Conservation (phyloP, 768 basidiomycete species). For the Naganishia vaughanmartiniae region DNA sequence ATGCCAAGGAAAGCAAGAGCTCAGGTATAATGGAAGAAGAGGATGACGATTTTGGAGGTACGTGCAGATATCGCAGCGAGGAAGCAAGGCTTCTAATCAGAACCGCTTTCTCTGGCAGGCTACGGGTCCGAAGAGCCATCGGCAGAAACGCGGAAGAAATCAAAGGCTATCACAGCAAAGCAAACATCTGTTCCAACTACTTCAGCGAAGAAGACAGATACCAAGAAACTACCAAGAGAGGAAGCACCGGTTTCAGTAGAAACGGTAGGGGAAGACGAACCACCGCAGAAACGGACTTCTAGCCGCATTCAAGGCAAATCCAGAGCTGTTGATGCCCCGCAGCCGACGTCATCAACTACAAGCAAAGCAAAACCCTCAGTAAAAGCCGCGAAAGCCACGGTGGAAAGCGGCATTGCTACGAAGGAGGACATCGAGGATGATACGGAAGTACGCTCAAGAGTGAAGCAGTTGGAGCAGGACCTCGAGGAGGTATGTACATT, state of each 20-base stretch:
- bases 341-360: too few species aligned
- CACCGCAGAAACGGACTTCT: conserved; percentile 4
- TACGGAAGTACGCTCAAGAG: not conserved
- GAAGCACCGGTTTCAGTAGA: not conserved
- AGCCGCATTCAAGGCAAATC: conserved; percentile 9
- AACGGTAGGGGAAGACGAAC: not conserved
- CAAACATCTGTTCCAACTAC: not conserved
- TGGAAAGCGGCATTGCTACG: not conserved
- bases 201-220: not conserved
- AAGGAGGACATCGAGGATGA: not conserved
- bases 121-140: conserved; percentile 10
- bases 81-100: not conserved
- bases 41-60: conserved; percentile 22
- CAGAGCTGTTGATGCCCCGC: not conserved
- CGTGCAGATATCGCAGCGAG: not conserved
- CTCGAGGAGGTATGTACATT: conserved; percentile 5
- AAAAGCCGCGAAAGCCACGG: not conserved
- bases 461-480: conserved; percentile 10
- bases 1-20: not conserved
- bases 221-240: conserved; percentile 17
- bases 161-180: not conserved
- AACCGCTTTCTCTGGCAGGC: not conserved
- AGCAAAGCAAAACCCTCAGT: not conserved
- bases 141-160: conserved; percentile 5
- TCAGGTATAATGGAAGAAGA: not conserved